Conservation (phyloP, 129 eudicot species). For the Lactuca sativa region DNA sequence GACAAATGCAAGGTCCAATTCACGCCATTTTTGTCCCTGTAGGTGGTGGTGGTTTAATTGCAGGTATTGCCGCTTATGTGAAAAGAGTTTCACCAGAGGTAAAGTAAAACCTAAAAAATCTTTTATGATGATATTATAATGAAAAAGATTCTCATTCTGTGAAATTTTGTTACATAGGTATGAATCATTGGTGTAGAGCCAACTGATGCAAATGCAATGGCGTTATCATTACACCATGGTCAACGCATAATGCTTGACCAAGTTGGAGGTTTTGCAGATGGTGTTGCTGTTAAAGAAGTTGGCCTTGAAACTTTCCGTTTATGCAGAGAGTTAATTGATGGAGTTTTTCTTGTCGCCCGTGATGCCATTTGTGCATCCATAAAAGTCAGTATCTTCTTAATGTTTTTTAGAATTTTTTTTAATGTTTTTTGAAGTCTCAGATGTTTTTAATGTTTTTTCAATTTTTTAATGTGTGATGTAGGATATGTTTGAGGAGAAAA, state of each 20-base stretch:
- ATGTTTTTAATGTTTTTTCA: too few species aligned
- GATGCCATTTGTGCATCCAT: conserved; percentile 99
- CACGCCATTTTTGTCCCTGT: conserved; percentile 98
- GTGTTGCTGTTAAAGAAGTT: conserved; percentile 96
- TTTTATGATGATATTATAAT: too few species aligned
- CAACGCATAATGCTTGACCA: conserved; percentile 78
- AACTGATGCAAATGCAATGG: conserved; percentile 98
- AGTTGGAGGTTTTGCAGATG: conserved; percentile 99
- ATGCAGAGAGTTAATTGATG: conserved; percentile 88
- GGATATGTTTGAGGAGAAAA: conserved; percentile 99
- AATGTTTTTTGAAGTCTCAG: too few species aligned
- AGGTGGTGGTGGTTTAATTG: conserved; percentile 98
- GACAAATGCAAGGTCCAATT: conserved; percentile 79
- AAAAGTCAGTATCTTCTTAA: conserved; percentile 58
- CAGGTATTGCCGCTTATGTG: conserved; percentile 95
- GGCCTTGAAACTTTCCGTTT: conserved; percentile 82
- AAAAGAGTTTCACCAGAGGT: conserved; percentile 90
- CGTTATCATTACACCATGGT: conserved; percentile 85
- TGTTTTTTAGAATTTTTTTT: too few species aligned
- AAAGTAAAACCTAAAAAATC: conserved; percentile 19
- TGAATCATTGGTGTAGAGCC: conserved; percentile 99
- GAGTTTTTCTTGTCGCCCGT: conserved; percentile 95
- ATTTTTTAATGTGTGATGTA: conserved; percentile 20
- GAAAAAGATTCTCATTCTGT: neutral
- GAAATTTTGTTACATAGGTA: conserved; percentile 47